phyloP scores from a whole-genome alignment of 768 basidiomycete genomes.

The Mycena amicta region DNA sequence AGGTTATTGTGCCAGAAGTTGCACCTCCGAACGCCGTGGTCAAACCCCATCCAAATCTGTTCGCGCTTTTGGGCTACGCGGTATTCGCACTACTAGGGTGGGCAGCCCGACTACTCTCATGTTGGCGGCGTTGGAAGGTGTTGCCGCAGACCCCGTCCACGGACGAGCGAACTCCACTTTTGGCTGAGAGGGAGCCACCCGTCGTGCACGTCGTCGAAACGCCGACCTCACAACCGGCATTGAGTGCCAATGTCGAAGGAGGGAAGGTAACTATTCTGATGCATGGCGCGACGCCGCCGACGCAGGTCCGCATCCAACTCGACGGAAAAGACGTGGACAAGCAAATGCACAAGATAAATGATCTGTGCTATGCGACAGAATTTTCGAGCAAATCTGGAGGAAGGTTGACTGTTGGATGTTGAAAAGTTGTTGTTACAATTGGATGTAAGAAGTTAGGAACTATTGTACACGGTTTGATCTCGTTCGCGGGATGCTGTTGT shows the following conservation, averaged over 20 bases:
- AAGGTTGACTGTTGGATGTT: slow-evolving; percentile 30
- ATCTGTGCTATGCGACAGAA: slow-evolving; percentile 24
- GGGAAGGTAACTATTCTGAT: slow-evolving; percentile 21
- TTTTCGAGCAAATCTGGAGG: slow-evolving; percentile 26
- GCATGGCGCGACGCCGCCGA: slow-evolving; percentile 8
- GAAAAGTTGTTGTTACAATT: no score
- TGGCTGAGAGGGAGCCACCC: slow-evolving; percentile 2
- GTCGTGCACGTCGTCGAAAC: slow-evolving; percentile 1
- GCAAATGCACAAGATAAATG: slow-evolving; percentile 21
- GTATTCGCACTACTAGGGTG: slow-evolving; percentile 8
- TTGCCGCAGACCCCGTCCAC: not conserved
- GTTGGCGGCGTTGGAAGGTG: not conserved
- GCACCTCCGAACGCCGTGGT: slow-evolving; percentile 4
- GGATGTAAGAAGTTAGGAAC: no score
- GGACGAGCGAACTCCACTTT: slow-evolving; percentile 18
- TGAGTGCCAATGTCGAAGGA: slow-evolving; percentile 23
- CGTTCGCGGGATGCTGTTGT: slow-evolving; percentile 32
- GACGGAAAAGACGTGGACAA: slow-evolving; percentile 29
- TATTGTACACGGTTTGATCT: not conserved
- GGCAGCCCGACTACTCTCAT: slow-evolving; percentile 7
- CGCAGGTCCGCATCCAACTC: slow-evolving; percentile 26
- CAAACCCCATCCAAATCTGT: slow-evolving; percentile 3
- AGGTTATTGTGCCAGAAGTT: not conserved
- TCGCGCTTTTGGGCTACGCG: slow-evolving; percentile 1
- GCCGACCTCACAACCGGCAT: not conserved